A percentile compares a stretch with the other conserved stretches of the same genome.
These are phyloP conservation scores for Plantago rigida DNA, from an alignment of 305 asterid species.

Conservation along the genomic window DNA sequence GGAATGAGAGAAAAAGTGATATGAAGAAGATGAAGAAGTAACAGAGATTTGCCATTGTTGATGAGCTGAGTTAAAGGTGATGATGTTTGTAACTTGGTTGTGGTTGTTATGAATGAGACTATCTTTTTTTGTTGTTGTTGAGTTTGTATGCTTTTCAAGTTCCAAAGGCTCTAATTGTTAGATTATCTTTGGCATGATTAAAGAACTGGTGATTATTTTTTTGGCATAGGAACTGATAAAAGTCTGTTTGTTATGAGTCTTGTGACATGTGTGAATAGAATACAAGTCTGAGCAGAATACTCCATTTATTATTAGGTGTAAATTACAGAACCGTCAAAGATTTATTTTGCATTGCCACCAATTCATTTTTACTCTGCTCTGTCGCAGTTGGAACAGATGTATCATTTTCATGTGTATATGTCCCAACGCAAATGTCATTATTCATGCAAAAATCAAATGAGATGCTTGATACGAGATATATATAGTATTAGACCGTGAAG, in stretches of 20 bases:
- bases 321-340: neutral
- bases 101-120: neutral
- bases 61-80: neutral
- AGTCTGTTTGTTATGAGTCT: neutral
- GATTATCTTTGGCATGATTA: neutral
- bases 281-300: neutral
- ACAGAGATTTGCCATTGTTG: slow-evolving; percentile 28
- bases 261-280: neutral
- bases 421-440: too few relatives aligned
- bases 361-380: too few relatives aligned
- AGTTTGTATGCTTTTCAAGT: neutral
- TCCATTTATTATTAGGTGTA: neutral
- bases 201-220: too few relatives aligned
- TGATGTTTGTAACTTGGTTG: slow-evolving; percentile 11
- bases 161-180: neutral
- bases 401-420: too few relatives aligned
- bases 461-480: too few relatives aligned
- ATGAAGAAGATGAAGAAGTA: slow-evolving; percentile 19
- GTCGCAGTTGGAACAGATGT: too few relatives aligned
- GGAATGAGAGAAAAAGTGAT: slow-evolving; percentile 29
- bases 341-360: neutral
- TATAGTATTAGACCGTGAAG: too few relatives aligned
- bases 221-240: neutral
- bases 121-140: neutral
- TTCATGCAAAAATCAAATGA: too few relatives aligned